Evolutionary conservation across 2,329 filamentous ascomycete species (phyloP).

Genomic region (Cryphonectria radicalis): DNA sequence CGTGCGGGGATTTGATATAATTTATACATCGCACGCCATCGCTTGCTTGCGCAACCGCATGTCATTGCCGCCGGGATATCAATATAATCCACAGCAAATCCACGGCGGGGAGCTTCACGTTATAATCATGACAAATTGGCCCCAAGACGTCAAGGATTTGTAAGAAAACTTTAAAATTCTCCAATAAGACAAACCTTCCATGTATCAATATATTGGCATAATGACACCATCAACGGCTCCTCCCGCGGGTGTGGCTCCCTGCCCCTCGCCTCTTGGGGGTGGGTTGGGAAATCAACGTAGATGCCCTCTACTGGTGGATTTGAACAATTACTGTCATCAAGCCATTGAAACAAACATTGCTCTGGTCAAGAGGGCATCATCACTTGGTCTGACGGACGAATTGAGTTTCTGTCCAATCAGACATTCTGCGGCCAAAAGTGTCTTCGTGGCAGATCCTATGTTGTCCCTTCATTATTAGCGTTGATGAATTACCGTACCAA

Average conservation of each 20-base stretch:
- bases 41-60: not conserved
- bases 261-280: not conserved
- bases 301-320: too few relatives aligned
- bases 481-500: too few relatives aligned
- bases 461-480: too few relatives aligned
- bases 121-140: conserved; percentile 19
- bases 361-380: too few relatives aligned
- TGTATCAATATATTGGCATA: conserved; percentile 1
- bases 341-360: too few relatives aligned
- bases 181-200: not conserved
- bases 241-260: not conserved
- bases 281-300: too few relatives aligned
- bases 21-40: not conserved
- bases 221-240: conserved; percentile 17
- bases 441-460: too few relatives aligned
- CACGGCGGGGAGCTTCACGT: not conserved
- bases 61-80: not conserved
- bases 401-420: too few relatives aligned
- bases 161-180: not conserved
- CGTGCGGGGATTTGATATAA: not conserved
- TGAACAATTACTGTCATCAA: too few relatives aligned
- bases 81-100: not conserved
- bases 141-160: not conserved
- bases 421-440: too few relatives aligned
- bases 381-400: too few relatives aligned